Evolutionary conservation across 805 yeast genomes (phyloP), one percentile per base, ranked within the genome.

Genomic region (Suhomyces kilbournensis): DNA sequence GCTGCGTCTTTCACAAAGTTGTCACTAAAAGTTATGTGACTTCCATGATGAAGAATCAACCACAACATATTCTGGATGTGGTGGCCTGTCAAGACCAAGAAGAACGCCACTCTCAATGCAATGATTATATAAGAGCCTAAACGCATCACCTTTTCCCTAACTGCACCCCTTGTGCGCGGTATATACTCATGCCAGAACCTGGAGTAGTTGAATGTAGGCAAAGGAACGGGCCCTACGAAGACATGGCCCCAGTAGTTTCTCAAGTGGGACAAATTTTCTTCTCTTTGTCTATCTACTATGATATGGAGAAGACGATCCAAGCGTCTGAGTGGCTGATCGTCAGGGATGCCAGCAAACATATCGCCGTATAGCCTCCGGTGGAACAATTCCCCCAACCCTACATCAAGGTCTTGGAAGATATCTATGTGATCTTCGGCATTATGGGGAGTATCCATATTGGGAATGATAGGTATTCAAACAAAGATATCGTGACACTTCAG

Each of bases 1-100:
- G 63, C 38, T n/a, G 64, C 54, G 50, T 72, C 75, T 23, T 53
- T 42, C 30, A 67, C 52, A 44, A 64, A 65, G 44, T 63, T 66
- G 17, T 58, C 56, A n/a, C 72, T 62, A 48, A 61, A 70, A 2
- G 75, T 68, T 15, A 64, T 58, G 42, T 64, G 54, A 50, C 68
- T 65, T 23, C 70, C 66, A 44, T 61, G 65, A 34, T 60, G 53
- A 42, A 65, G 58, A 19, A 70, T 53, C 20, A 57, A 42, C 46
- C 52, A 52, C 26, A 63, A 39, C 8, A 64, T 46, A n/a, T 58
- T 50, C 25, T 60, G 64, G 25, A 65, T 51, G 32, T 48, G 43
- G 23, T 10, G 19, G 17, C 20, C 14, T 2, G 40, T 14, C 10
- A 19, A n/a, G 7, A 30, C 28, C n/a, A 30, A 4, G 49, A 66